A percentile compares a stretch with the other conserved stretches of the same genome.
These are phyloP conservation scores for Oryza longistaminata DNA, from an alignment of 176 grass and related monocot genomes.

Conservation along the genomic window DNA sequence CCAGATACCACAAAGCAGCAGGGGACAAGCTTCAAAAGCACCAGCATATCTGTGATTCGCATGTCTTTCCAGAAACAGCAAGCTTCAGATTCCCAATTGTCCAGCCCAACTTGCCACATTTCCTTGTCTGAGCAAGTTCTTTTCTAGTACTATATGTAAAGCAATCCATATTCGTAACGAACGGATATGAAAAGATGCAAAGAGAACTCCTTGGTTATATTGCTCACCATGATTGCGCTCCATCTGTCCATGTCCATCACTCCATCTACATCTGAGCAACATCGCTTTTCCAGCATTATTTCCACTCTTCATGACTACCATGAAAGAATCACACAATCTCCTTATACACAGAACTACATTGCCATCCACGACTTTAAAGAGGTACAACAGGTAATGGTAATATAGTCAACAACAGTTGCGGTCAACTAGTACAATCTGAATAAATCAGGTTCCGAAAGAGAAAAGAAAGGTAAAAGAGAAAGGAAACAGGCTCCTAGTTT, in stretches of 20 bases:
- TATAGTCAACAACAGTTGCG: constrained; percentile 37
- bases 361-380: constrained; percentile 21
- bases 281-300: background rate
- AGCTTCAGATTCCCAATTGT: background rate
- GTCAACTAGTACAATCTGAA: constrained; percentile 50
- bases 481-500: constrained; percentile 21
- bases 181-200: background rate
- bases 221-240: background rate
- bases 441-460: constrained; percentile 32
- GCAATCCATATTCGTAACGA: background rate
- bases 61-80: background rate
- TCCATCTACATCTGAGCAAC: background rate
- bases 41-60: background rate
- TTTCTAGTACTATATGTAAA: background rate
- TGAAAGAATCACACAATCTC: background rate
- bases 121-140: background rate
- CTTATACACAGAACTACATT: constrained; percentile 33
- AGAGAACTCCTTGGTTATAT: background rate
- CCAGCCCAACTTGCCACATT: background rate
- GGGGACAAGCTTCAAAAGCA: background rate
- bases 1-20: background rate
- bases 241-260: background rate
- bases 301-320: background rate
- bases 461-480: background rate
- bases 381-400: constrained; percentile 23